These are phyloP conservation scores for Tricholoma furcatifolium DNA, from an alignment of 768 basidiomycete species.

Conservation along the genomic window DNA sequence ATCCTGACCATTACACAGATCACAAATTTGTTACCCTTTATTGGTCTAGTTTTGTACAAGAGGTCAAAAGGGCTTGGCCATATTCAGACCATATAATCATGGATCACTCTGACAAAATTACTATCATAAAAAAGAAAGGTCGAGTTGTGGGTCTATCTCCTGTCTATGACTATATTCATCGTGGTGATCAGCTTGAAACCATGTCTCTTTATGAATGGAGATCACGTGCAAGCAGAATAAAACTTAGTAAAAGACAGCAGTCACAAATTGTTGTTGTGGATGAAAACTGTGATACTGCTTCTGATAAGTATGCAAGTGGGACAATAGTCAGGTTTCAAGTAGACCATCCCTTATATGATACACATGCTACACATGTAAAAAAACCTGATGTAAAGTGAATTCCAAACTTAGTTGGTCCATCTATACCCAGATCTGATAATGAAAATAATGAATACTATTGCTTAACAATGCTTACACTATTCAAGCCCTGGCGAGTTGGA, in stretches of 20 bases:
- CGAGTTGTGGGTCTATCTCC: constrained; percentile 21
- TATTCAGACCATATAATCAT: not conserved
- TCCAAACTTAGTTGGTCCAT: not conserved
- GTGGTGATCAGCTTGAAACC: constrained; percentile 16
- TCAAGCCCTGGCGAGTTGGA: constrained; percentile 27
- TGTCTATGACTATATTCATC: constrained; percentile 32
- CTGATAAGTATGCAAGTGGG: not conserved
- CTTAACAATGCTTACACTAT: constrained; percentile 7
- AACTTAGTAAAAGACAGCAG: constrained; percentile 4
- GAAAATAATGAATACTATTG: constrained; percentile 9
- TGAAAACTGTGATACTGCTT: not conserved
- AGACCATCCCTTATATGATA: constrained; percentile 21
- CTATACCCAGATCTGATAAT: constrained; percentile 2
- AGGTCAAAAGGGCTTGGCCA: constrained; percentile 19
- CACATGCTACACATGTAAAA: constrained; percentile 14
- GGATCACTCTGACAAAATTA: constrained; percentile 20
- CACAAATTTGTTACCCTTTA: constrained; percentile 31
- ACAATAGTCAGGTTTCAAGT: constrained; percentile 8
- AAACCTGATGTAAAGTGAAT: not conserved
- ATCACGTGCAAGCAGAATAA: constrained; percentile 12
- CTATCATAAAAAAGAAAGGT: constrained; percentile 16
- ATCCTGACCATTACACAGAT: constrained; percentile 39
- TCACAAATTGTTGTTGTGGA: not conserved
- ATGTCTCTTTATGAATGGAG: constrained; percentile 28
- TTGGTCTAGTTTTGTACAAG: constrained; percentile 30